These are phyloP conservation scores for Lasiodiplodia gonubiensis DNA, from an alignment of 2,329 filamentous ascomycete genomes.

Conservation along the genomic window DNA sequence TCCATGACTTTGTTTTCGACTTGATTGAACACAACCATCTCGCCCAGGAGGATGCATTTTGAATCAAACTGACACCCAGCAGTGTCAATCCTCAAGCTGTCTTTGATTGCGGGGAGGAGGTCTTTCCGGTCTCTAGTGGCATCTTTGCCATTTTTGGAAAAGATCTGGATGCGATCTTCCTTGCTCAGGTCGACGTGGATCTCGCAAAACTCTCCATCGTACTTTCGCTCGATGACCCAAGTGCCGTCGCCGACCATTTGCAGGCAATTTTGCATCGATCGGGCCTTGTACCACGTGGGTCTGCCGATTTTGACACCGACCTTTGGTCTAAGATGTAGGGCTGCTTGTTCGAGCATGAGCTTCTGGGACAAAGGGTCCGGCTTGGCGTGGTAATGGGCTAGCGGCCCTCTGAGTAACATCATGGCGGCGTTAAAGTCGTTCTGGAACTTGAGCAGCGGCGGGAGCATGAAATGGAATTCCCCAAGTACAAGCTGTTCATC, in stretches of 20 bases:
- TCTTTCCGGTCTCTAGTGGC: constrained; percentile 73
- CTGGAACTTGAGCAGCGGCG: constrained; percentile 71
- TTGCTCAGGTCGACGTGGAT: constrained; percentile 76
- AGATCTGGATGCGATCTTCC: constrained; percentile 72
- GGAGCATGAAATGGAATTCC: constrained; percentile 72
- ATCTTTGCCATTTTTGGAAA: constrained; percentile 91
- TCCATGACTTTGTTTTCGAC: constrained; percentile 68
- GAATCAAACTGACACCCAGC: constrained; percentile 63
- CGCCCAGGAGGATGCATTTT: constrained; percentile 81
- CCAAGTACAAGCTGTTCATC: constrained; percentile 63
- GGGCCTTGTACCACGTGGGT: constrained; percentile 52
- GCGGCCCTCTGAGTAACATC: constrained; percentile 55
- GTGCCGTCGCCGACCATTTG: constrained; percentile 64
- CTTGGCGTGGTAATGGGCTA: constrained; percentile 45
- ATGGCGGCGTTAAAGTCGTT: constrained; percentile 69
- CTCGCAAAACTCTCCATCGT: constrained; percentile 91
- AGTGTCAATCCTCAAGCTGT: constrained; percentile 67
- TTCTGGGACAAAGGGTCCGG: constrained; percentile 43
- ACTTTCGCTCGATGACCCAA: constrained; percentile 80
- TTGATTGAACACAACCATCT: constrained; percentile 79
- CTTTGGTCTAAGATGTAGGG: constrained; percentile 44
- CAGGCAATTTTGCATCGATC: constrained; percentile 72
- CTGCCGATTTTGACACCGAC: constrained; percentile 55
- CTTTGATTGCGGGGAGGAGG: constrained; percentile 67
- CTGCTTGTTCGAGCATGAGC: constrained; percentile 46